These are phyloP conservation scores for Dioszegia aurantiaca DNA, from an alignment of 768 basidiomycete species.

Conservation along the genomic window DNA sequence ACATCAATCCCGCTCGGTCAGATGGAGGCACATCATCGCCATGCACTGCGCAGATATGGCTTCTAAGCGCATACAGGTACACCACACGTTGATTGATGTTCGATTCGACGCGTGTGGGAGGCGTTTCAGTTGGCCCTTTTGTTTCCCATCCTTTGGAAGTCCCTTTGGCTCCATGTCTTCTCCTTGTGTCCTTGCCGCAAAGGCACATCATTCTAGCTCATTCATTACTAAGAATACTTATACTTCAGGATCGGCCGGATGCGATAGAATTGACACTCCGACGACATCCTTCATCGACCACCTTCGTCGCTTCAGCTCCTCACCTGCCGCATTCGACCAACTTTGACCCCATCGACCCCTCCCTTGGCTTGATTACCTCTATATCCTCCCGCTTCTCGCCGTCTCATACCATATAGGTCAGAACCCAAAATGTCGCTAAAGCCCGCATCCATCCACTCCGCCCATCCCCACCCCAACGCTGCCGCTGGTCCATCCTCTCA, in stretches of 20 bases:
- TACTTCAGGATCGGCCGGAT: neutral
- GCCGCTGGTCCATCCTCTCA: conserved; percentile 1
- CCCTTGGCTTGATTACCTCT: neutral
- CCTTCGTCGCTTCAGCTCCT: neutral
- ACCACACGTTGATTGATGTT: conserved; percentile 3
- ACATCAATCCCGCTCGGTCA: too few species aligned
- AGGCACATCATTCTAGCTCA: neutral
- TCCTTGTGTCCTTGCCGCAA: neutral
- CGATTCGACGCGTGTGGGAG: neutral
- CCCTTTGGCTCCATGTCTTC: neutral
- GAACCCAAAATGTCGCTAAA: conserved; percentile 7
- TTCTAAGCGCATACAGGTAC: too few species aligned
- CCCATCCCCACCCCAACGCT: neutral
- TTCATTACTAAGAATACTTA: neutral
- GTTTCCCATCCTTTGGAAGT: neutral
- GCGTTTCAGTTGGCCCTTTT: neutral
- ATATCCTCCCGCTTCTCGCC: neutral
- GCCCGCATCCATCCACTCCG: conserved; percentile 3
- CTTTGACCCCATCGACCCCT: neutral
- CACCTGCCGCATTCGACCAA: neutral
- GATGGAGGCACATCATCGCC: too few species aligned
- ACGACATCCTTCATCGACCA: neutral
- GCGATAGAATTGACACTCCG: neutral
- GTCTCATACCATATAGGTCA: neutral
- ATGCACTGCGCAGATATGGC: too few species aligned